Percentiles rank a stretch among this genome's conserved stretches.
These are phyloP conservation scores for Chaetoceros tenuissimus DNA, from an alignment of 108 stramenopile genomes.

Conservation along the genomic window DNA sequence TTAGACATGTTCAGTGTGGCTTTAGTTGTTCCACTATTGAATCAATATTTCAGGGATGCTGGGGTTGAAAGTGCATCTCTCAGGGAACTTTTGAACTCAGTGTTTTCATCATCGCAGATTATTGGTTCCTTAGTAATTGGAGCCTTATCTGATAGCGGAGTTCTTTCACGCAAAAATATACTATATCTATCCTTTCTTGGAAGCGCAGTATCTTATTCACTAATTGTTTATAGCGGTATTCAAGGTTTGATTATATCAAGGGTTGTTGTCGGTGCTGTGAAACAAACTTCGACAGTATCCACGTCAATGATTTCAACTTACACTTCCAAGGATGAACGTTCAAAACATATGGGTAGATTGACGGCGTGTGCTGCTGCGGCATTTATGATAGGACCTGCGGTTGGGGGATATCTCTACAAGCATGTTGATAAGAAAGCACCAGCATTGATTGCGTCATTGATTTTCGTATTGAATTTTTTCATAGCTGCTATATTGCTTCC, in stretches of 20 bases:
- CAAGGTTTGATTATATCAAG: slow-evolving; percentile 48
- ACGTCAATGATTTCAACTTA: slow-evolving; percentile 65
- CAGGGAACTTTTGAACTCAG: slow-evolving; percentile 64
- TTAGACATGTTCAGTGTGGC: slow-evolving; percentile 84
- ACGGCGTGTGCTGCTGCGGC: slow-evolving; percentile 49
- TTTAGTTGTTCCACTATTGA: slow-evolving; percentile 79
- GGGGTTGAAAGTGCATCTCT: slow-evolving; percentile 63
- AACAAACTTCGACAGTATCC: slow-evolving; percentile 91
- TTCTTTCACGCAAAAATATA: slow-evolving; percentile 41
- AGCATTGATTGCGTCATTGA: slow-evolving; percentile 30
- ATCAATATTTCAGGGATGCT: slow-evolving; percentile 67
- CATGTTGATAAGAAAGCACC: slow-evolving; percentile 51
- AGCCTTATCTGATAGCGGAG: slow-evolving; percentile 57
- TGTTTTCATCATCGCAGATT: slow-evolving; percentile 85
- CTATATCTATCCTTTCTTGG: slow-evolving; percentile 82
- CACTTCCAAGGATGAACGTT: slow-evolving; percentile 38
- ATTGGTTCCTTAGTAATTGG: slow-evolving; percentile 80
- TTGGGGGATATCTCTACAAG: slow-evolving; percentile 57
- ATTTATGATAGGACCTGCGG: slow-evolving; percentile 71
- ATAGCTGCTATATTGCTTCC: slow-evolving; percentile 40
- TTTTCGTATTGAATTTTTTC: slow-evolving; percentile 55
- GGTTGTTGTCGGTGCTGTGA: slow-evolving; percentile 85
- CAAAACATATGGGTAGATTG: slow-evolving; percentile 52
- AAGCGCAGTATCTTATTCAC: slow-evolving; percentile 66
- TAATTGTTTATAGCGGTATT: slow-evolving; percentile 63